Evolutionary conservation across 176 grass and related monocot genomes (phyloP), one percentile per base, ranked within the genome.

Genomic region (Cenchrus fungigraminus): DNA sequence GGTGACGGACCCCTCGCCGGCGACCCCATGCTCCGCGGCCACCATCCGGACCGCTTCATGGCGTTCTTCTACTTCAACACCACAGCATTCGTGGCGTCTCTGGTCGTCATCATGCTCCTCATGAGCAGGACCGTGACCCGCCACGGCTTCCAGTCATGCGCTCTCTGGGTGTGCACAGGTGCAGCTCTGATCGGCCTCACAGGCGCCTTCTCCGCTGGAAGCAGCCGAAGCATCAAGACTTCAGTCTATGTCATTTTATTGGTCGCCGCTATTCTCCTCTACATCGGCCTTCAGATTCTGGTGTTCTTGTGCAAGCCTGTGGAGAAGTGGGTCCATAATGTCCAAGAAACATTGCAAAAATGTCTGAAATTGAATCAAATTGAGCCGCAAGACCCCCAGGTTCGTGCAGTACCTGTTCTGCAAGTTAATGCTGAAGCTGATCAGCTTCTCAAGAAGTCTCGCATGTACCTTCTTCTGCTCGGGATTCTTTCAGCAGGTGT

Each of bases 51-150:
- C 15, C 88, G 82, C 40, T 89, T 89, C 83, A 77, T 82, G 83
- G 63, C 32, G 8, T 82, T 89, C 88, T 89, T 89, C 88, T 86
- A 89, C 83, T 77, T 74, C 88, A 89, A 89, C 78, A 89, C 88
- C 37, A 85, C 78, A 32, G 83, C 88, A 22, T 89, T 89, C 64
- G 78, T 89, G 63, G 71, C 83, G 55, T 89, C 83, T 8, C 83
- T 89, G 32, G 55, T 89, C 8, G 56, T 85, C 16, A 62, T 86
- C 83, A 85, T 86, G 71, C 83, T 89, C 8, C 88, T 89, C 54
- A 89, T 89, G 83, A 89, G 83, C 83, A 62, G 29, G 25, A 82
- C 88, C 16, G 88, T 86, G 46, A 56, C 83, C 34, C 25, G 73
- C n/a, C 88, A 90, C 25, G 83, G 83, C 6, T 14, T 90, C 55